phyloP scores from a whole-genome alignment of 371 early-diverging fungal species.

The Syncephalastrum monosporum region DNA sequence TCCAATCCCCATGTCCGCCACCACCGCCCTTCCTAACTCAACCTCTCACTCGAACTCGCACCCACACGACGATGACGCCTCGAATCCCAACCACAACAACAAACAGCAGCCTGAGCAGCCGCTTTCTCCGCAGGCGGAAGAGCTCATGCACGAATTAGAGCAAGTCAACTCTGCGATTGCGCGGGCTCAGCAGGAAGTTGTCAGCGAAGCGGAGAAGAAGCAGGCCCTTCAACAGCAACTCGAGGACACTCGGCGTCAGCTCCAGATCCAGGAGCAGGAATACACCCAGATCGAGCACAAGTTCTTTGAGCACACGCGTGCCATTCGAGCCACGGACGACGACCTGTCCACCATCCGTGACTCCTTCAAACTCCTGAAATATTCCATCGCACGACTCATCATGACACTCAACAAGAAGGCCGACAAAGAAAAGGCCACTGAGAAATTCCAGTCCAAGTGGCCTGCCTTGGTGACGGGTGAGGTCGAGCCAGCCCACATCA shows the following conservation, averaged over 20 bases:
- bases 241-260: slow-evolving; percentile 32
- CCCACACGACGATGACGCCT: background rate
- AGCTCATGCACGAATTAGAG: slow-evolving; percentile 35
- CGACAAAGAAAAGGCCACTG: slow-evolving; percentile 45
- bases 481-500: slow-evolving; percentile 48
- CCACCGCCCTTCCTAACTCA: no score
- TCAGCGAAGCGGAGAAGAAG: slow-evolving; percentile 31
- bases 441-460: slow-evolving; percentile 36
- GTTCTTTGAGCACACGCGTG: slow-evolving; percentile 57
- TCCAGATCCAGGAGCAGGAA: slow-evolving; percentile 41
- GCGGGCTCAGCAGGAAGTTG: slow-evolving; percentile 26
- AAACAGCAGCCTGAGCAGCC: slow-evolving; percentile 2
- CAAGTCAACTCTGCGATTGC: slow-evolving; percentile 34
- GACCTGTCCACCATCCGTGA: slow-evolving; percentile 64
- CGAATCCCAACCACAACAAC: background rate
- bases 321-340: slow-evolving; percentile 62
- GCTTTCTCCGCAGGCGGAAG: slow-evolving; percentile 17
- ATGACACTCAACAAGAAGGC: slow-evolving; percentile 58
- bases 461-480: slow-evolving; percentile 33
- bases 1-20: background rate
- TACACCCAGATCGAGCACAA: slow-evolving; percentile 50
- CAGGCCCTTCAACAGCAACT: slow-evolving; percentile 30
- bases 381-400: slow-evolving; percentile 53
- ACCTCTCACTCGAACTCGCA: background rate
- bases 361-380: slow-evolving; percentile 55